Base-by-base conservation (phyloP, 208 protist genomes). In the Borovskyia barvae region DNA sequence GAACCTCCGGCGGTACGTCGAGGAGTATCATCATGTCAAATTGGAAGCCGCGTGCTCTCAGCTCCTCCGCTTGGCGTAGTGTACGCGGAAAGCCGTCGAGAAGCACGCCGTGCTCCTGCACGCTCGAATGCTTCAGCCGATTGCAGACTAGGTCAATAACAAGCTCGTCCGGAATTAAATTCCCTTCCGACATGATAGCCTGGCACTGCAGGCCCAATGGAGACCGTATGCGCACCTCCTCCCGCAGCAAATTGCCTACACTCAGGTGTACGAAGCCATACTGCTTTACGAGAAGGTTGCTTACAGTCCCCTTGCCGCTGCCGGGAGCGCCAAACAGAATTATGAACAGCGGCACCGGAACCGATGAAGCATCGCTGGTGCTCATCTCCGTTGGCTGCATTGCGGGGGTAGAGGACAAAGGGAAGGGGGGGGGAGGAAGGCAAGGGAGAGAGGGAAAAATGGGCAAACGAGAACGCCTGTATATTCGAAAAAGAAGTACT, bases 81-180 rank as follows among this genome's bases (percentile, higher is more conserved):
- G 89, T 98, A 17, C 95, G 83, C 29, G 97, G 97, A 62, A 95
- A 98, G 36, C 97, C 97, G 65, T 98, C 97, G 22, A 98, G 74
- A 26, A 98, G 28, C 36, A 88, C 91, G 20, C 86, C 82, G 30
- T 63, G 39, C 37, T 75, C 60, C 57, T 80, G 52, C 37, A 61
- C 76, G 30, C 82, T 62, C 3, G 62, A 46, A 2, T 54, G 48
- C 6, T 51, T 46, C 5, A 95, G 41, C 7, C 65, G 66, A 11
- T 77, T 46, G 37, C 52, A 78, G 29, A 97, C 75, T 17, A 97
- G 53, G 33, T 90, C 66, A 4, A 90, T 56, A 17, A 97, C 68
- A 7, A 97, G 49, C 15, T 72, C 64, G 62, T 96, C 91, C 3
- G 85, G 77, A 17, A 97, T 87, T 2, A 98, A 65, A 20, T 85